These are phyloP conservation scores for Helminthosporium solani DNA, from an alignment of 2,329 filamentous ascomycete genomes.

Conservation along the genomic window DNA sequence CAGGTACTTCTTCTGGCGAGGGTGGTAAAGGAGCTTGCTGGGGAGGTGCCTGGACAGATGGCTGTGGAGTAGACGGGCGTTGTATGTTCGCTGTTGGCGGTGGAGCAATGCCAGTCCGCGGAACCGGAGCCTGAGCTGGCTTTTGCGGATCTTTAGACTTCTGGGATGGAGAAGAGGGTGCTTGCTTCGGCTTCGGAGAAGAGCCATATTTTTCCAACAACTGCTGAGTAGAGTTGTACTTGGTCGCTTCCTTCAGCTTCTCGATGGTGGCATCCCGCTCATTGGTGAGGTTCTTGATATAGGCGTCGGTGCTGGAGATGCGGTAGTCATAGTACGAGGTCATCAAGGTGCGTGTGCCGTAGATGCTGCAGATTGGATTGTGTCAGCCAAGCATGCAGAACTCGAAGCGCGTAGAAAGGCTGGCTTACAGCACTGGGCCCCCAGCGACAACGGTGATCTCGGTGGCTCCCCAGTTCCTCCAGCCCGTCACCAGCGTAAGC, in stretches of 20 bases:
- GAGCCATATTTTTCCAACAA: slow-evolving; percentile 90
- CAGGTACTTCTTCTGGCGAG: slow-evolving; percentile 22
- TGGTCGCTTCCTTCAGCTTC: slow-evolving; percentile 91
- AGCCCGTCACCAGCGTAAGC: slow-evolving; percentile 79
- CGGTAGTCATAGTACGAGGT: slow-evolving; percentile 78
- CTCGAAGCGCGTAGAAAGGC: neutral
- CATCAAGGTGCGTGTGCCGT: slow-evolving; percentile 65
- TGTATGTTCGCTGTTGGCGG: slow-evolving; percentile 67
- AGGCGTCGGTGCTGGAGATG: slow-evolving; percentile 66
- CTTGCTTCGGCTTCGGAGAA: slow-evolving; percentile 51
- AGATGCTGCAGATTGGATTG: slow-evolving; percentile 73
- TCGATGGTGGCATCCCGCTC: slow-evolving; percentile 87
- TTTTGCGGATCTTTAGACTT: slow-evolving; percentile 35
- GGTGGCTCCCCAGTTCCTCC: slow-evolving; percentile 69
- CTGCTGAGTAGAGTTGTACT: slow-evolving; percentile 91
- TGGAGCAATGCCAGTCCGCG: slow-evolving; percentile 57
- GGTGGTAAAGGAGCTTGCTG: slow-evolving; percentile 24
- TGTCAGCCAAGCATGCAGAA: slow-evolving; percentile 16
- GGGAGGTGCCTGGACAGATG: slow-evolving; percentile 14
- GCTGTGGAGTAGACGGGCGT: slow-evolving; percentile 38
- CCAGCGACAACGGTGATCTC: slow-evolving; percentile 80
- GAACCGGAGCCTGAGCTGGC: slow-evolving; percentile 28
- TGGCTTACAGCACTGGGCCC: slow-evolving; percentile 71
- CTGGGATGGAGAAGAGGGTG: slow-evolving; percentile 25
- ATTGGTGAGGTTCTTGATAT: slow-evolving; percentile 72